A percentile compares a stretch with the other conserved stretches of the same genome.
These are phyloP conservation scores for Cochliopodium minus DNA, from an alignment of 208 protist genomes.

Conservation along the genomic window DNA sequence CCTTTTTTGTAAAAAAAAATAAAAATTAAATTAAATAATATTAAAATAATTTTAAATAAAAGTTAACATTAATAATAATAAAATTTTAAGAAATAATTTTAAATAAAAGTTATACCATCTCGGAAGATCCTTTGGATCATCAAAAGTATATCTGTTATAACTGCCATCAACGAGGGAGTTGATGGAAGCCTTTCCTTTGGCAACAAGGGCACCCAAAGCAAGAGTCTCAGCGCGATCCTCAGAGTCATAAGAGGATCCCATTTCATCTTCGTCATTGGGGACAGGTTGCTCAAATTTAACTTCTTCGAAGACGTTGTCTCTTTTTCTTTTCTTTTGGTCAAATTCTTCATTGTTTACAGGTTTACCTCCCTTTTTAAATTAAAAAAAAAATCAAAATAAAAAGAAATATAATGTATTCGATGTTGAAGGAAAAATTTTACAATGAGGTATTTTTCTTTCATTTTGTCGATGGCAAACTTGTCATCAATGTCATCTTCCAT, in stretches of 20 bases:
- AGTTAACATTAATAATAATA: too few species aligned
- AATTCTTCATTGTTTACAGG: neutral
- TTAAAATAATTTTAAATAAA: too few species aligned
- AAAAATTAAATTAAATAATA: neutral
- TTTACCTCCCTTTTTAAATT: conserved; percentile 5
- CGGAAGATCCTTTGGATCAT: conserved; percentile 33
- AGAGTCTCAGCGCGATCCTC: conserved; percentile 52
- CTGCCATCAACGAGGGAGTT: conserved; percentile 37
- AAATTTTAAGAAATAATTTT: neutral
- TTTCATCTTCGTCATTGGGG: conserved; percentile 26
- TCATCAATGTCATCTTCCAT: conserved; percentile 48
- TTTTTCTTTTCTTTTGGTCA: conserved; percentile 1
- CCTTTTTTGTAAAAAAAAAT: conserved; percentile 7
- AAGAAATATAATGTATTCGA: too few species aligned
- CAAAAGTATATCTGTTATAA: conserved; percentile 44
- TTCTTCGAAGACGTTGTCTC: conserved; percentile 49
- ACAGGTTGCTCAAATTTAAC: conserved; percentile 25
- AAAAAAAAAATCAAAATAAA: too few species aligned
- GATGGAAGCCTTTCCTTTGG: conserved; percentile 29
- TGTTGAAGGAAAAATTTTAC: conserved; percentile 39
- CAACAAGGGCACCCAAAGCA: conserved; percentile 62
- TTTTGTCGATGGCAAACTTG: conserved; percentile 64
- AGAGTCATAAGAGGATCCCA: conserved; percentile 29
- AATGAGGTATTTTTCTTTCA: conserved; percentile 42
- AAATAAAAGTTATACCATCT: conserved; percentile 31